phyloP scores from a whole-genome alignment of 2,329 filamentous ascomycete species.

The Apiospora pterosperma region DNA sequence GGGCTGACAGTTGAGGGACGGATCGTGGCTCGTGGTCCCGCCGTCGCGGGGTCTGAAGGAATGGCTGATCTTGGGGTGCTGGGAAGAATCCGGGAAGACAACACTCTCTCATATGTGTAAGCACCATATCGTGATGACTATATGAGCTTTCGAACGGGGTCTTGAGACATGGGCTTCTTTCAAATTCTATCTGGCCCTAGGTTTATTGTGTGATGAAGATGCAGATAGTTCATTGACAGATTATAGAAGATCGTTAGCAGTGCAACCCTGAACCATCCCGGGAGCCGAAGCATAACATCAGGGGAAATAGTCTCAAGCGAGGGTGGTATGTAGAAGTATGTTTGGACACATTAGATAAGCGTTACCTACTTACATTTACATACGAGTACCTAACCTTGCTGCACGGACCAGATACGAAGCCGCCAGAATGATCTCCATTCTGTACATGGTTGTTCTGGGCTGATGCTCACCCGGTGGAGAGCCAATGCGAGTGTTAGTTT shows the following conservation, averaged over 20 bases:
- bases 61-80: conserved; percentile 61
- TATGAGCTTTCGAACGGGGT: background rate
- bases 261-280: background rate
- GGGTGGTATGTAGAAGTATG: background rate
- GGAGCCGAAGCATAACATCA: background rate
- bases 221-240: background rate
- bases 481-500: background rate
- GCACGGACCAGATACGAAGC: background rate
- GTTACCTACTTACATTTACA: background rate
- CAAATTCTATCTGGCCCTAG: background rate
- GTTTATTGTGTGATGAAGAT: background rate
- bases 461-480: background rate
- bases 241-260: background rate
- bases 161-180: background rate
- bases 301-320: background rate
- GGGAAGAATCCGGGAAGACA: conserved; percentile 66
- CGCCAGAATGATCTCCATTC: background rate
- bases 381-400: background rate
- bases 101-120: conserved; percentile 61
- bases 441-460: background rate
- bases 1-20: conserved; percentile 51
- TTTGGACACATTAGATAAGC: background rate
- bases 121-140: background rate
- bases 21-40: conserved; percentile 70
- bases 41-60: conserved; percentile 55